These are phyloP conservation scores for Mortierella sp. DNA, from an alignment of 371 early-diverging fungal genomes.

Conservation along the genomic window DNA sequence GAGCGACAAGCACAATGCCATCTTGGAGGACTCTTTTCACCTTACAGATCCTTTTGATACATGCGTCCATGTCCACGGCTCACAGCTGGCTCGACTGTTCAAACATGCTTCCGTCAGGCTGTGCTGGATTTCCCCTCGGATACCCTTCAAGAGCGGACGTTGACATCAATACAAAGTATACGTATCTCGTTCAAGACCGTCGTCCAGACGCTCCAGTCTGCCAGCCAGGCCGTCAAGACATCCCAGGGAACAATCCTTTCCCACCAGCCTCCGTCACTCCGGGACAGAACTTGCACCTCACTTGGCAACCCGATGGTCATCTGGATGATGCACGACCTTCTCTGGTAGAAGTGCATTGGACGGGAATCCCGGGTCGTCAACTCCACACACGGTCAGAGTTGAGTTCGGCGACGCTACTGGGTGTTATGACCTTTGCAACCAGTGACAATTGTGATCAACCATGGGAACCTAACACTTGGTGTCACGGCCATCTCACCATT, in stretches of 20 bases:
- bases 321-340: constrained; percentile 45
- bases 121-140: constrained; percentile 52
- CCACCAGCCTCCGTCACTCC: constrained; percentile 30
- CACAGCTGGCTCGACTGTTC: constrained; percentile 54
- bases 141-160: constrained; percentile 59
- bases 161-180: constrained; percentile 60
- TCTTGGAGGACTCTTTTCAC: not conserved
- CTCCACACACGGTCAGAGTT: constrained; percentile 37
- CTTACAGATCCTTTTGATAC: constrained; percentile 1
- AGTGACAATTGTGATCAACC: constrained; percentile 34
- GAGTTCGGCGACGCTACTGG: constrained; percentile 23
- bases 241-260: constrained; percentile 45
- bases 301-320: constrained; percentile 55
- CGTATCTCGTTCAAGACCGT: constrained; percentile 44
- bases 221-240: constrained; percentile 46
- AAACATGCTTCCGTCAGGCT: constrained; percentile 36
- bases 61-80: constrained; percentile 5
- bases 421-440: constrained; percentile 40
- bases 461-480: constrained; percentile 47
- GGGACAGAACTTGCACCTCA: constrained; percentile 37
- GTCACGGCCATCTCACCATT: constrained; percentile 39
- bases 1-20: not conserved
- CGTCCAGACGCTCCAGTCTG: constrained; percentile 34
- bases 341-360: constrained; percentile 34
- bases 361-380: constrained; percentile 13